phyloP scores from a whole-genome alignment of 345 rosid species.

The Mallotus nudiflorus region DNA sequence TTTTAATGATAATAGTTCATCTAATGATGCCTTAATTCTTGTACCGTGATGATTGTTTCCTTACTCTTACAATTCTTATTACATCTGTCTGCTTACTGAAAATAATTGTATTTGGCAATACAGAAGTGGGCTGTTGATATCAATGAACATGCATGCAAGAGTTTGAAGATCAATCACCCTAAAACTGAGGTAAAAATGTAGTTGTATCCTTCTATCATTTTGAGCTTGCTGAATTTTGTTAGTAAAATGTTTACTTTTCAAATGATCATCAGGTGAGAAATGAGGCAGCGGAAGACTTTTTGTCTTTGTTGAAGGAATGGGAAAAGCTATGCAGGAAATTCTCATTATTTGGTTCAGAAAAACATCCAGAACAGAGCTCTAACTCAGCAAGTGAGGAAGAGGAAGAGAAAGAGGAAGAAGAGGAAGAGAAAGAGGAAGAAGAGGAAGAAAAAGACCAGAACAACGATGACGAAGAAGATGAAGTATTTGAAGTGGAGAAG shows the following conservation, averaged over 20 bases:
- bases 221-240: not conserved
- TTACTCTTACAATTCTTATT: not conserved
- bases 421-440: not conserved
- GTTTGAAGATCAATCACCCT: slow-evolving; percentile 40
- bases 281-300: slow-evolving; percentile 30
- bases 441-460: not conserved
- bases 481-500: slow-evolving; percentile 27
- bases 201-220: not conserved
- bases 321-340: slow-evolving; percentile 18
- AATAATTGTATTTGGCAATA: not conserved
- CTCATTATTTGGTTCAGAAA: not conserved
- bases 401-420: not conserved
- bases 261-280: slow-evolving; percentile 22
- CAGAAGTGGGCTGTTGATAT: slow-evolving; percentile 51
- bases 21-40: not conserved
- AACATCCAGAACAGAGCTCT: not conserved
- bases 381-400: not conserved
- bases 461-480: not conserved
- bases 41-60: no score
- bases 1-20: not conserved
- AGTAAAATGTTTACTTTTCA: not conserved
- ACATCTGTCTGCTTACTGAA: not conserved
- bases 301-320: slow-evolving; percentile 27
- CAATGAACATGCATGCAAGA: slow-evolving; percentile 38
- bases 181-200: slow-evolving; percentile 40